Base-by-base conservation (phyloP, 78 protist species). In the Guillardia theta region DNA sequence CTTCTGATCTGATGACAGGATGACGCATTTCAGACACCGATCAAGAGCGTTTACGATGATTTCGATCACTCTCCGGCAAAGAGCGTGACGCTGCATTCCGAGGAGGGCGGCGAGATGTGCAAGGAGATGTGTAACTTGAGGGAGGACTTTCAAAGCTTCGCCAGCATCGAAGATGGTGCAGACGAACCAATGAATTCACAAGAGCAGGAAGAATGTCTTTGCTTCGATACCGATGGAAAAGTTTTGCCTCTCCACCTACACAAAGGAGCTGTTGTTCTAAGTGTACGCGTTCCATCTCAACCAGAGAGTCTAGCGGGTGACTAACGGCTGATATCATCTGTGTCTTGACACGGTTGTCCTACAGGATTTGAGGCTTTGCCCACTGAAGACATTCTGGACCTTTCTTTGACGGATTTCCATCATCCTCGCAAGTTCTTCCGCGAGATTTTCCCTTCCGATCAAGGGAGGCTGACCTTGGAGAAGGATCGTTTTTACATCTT, bases 401-500 rank as follows among this genome's bases (percentile, higher is more conserved):
- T 58, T 1, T 58, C 70, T 58, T 30, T 3, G 27, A 58, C 27
- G 39, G 70, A 30, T 3, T 0, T 27, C 39, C 70, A 27, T 24
- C 39, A 58, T 6, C 70, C 70, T 24, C 21, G 70, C 6, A 58
- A 19, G 24, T 80, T 80, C 47, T 80, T 80, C 88, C 88, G 88
- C 30, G 9, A 18, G 24, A 15, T 15, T 9, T 77, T 37, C 19
- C 41, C 15, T 19, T 9, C 36, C 88, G 88, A n/a, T 6, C 54
- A 41, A 2, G 88, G 24, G 4, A 1, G 50, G 6, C 58, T 88
- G 24, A 48, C 58, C 24, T 37, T 88, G 1, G 92, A 88, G 50
- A 88, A 88, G 37, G 92, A 88, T 48, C 45, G 92, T 0, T 88
- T 88, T 53, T 88, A 88, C 92, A 88, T 88, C 50, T 53, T 88